Base-by-base conservation (phyloP, 1,139 yeast genomes). In the Pichia sp. region DNA sequence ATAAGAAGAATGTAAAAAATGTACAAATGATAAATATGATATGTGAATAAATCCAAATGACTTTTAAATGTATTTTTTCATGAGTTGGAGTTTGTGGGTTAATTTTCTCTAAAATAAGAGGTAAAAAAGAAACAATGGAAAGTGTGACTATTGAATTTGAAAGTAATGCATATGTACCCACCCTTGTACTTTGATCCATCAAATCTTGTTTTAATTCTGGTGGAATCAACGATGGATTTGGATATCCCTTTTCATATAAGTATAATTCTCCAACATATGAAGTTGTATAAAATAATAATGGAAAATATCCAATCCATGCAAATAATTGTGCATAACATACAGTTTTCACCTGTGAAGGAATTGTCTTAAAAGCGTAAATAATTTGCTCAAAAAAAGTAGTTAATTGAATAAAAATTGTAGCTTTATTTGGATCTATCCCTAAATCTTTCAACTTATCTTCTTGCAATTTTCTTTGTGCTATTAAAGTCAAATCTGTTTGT, bases 301-400 rank as follows among this genome's bases (percentile, higher is more conserved):
- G 75, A 46, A 68, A 68, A 46, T 68, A 72, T 0, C 76, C 77
- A 25, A 72, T 65, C 76, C 76, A 72, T 1, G 76, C 76, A 52
- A 69, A 69, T 39, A 71, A 69, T 47, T 72, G 74, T 3, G 70
- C 67, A 38, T 53, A 55, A 42, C 76, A 71, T 3, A 71, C 69
- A 2, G 60, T 52, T 41, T 60, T 63, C 1, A 69, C 68, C 46
- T 68, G 74, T 4, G 65, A 64, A 3, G 76, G 69, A 10, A 70
- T 51, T 20, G 65, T 56, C 4, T 46, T 46, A 15, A 72, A 62
- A 7, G 75, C 70, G 9, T 57, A 54, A 1, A 54, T 39, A 0
- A 75, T 72, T 43, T 65, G 67, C 42, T 56, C 50, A 40, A 53
- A 59, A n/a, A 67, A 55, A 1, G 68, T 56, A 14, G 49, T 42